Evolutionary conservation across 1,139 yeast genomes (phyloP).

Genomic region (Suhomyces wounanorum): DNA sequence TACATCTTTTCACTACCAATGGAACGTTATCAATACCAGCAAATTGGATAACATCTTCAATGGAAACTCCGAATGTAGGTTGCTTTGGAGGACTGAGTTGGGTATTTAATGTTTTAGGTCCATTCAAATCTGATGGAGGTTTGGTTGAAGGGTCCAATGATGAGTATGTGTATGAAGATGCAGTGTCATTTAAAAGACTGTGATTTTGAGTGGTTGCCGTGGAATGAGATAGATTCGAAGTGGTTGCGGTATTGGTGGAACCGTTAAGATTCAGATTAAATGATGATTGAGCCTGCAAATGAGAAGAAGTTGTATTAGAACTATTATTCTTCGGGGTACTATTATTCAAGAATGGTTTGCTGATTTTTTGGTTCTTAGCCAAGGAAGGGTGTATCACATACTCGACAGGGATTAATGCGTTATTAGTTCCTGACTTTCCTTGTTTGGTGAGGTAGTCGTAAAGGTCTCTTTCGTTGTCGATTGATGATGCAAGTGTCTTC

Average conservation of each 20-base stretch:
- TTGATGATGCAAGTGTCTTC: constrained; percentile 71
- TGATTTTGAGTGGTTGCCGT: constrained; percentile 3
- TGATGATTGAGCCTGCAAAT: neutral
- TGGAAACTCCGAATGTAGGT: constrained; percentile 78
- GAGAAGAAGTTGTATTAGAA: neutral
- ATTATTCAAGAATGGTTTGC: constrained; percentile 45
- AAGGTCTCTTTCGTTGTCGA: constrained; percentile 82
- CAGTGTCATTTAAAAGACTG: neutral
- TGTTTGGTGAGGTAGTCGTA: constrained; percentile 63
- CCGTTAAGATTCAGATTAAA: neutral
- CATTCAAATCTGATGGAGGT: constrained; percentile 35
- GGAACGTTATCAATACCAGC: constrained; percentile 91
- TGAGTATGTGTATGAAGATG: constrained; percentile 14
- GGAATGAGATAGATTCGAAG: neutral
- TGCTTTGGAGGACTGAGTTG: constrained; percentile 35
- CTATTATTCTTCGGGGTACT: constrained; percentile 3
- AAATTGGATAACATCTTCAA: constrained; percentile 71
- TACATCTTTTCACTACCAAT: constrained; percentile 84
- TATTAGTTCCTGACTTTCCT: constrained; percentile 38
- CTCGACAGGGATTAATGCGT: constrained; percentile 60
- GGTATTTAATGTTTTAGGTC: constrained; percentile 41
- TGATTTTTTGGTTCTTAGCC: constrained; percentile 29
- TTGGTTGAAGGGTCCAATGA: constrained; percentile 45
- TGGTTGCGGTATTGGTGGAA: constrained; percentile 1
- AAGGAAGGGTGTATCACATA: constrained; percentile 78